Conservation (phyloP, 2,329 filamentous ascomycete species). For the Aquanectria penicillioides region DNA sequence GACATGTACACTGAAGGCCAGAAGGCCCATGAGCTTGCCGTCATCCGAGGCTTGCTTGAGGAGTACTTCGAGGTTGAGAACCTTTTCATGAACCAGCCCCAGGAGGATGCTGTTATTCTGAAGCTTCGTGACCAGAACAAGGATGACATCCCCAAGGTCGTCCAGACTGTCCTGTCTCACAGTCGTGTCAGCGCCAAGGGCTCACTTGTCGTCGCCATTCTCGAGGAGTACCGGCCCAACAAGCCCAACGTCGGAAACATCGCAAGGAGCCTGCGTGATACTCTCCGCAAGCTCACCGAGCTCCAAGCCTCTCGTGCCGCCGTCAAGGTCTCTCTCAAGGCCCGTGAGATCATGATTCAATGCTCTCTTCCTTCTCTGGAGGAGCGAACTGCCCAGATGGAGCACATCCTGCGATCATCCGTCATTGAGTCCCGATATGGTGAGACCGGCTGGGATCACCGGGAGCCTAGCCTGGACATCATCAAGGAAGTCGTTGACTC, state of each 20-base stretch:
- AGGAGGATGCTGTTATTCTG: constrained; percentile 94
- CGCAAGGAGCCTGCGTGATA: constrained; percentile 84
- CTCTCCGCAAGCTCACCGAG: constrained; percentile 88
- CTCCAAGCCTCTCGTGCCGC: constrained; percentile 77
- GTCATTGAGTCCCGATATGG: constrained; percentile 98
- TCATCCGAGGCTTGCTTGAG: constrained; percentile 82
- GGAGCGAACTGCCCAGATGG: constrained; percentile 95
- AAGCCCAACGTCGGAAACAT: constrained; percentile 90
- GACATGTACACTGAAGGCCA: constrained; percentile 85
- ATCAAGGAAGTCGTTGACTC: constrained; percentile 99
- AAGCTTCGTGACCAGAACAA: constrained; percentile 96
- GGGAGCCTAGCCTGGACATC: constrained; percentile 87
- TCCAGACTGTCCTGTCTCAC: constrained; percentile 92
- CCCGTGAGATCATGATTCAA: constrained; percentile 96
- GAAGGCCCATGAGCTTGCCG: constrained; percentile 87
- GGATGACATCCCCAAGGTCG: constrained; percentile 86
- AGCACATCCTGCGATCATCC: constrained; percentile 95
- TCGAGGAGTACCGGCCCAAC: constrained; percentile 95
- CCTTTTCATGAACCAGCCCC: constrained; percentile 86
- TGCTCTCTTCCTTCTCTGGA: constrained; percentile 95
- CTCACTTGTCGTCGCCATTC: constrained; percentile 87
- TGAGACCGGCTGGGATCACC: constrained; percentile 95
- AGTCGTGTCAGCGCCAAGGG: constrained; percentile 94
- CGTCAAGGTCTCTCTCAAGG: constrained; percentile 96
- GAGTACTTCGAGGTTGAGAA: constrained; percentile 86